A percentile compares a stretch with the other conserved stretches of the same genome.
phyloP scores from a whole-genome alignment of 345 rosid genomes.

The Salix caprea region DNA sequence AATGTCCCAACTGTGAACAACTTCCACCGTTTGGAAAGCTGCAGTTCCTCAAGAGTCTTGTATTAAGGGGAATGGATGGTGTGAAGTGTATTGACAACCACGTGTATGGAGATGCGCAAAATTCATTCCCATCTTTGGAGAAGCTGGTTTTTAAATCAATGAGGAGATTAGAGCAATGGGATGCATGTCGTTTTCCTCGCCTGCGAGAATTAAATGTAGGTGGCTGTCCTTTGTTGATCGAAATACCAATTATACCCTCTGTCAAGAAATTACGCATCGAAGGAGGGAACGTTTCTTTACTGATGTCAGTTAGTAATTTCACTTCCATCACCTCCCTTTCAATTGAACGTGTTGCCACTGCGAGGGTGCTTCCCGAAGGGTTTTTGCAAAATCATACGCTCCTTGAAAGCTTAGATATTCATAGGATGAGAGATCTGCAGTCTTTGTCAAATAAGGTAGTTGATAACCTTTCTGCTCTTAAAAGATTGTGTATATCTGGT shows the following conservation, averaged over 20 bases:
- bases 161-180: neutral
- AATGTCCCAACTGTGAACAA: neutral
- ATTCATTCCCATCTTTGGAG: slow-evolving; percentile 3
- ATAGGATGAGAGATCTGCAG: neutral
- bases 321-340: neutral
- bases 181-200: neutral
- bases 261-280: neutral
- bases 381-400: too few relatives aligned
- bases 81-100: neutral
- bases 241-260: neutral
- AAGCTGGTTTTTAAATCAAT: neutral
- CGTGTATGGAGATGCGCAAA: neutral
- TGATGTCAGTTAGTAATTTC: neutral
- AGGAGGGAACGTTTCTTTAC: neutral
- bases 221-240: neutral
- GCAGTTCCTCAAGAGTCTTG: neutral
- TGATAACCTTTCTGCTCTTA: slow-evolving; percentile 6
- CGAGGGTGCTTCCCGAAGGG: too few relatives aligned
- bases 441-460: slow-evolving; percentile 1
- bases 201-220: neutral
- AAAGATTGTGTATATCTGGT: rapidly evolving
- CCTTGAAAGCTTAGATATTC: neutral
- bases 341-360: rapidly evolving
- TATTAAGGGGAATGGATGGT: neutral
- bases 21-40: slow-evolving; percentile 11